Base-by-base conservation (phyloP, 192 early-diverging fungal species). In the Backusella psychrophila region DNA sequence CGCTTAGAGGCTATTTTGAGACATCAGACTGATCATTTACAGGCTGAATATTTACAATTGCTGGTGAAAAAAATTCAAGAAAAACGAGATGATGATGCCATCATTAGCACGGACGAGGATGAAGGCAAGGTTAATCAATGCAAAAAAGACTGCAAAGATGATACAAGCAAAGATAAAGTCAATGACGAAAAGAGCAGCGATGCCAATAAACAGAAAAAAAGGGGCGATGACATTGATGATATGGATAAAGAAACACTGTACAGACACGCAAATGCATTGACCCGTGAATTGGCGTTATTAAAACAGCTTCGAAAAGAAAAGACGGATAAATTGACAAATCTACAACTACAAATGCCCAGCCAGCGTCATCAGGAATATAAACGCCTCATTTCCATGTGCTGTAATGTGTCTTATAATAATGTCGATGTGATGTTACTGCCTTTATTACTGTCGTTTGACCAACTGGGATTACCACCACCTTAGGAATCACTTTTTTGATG, bases 361-460 rank as follows among this genome's bases (percentile, higher is more conserved):
- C 78, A 85, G 46, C 80, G 85, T 15, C 87, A 89, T 41, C 80
- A 90, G 7, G 81, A 87, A 36, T 94, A 91, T 82, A 91, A 91
- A 73, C 81, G 85, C 1, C 80, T 94, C 34, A 91, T 94, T 69
- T 85, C 89, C 4, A 78, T 85, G 41, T 91, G 91, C 70, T 92
- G 91, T 73, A 84, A 86, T 39, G 88, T 94, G 9, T 78, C 80
- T 52, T 79, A 91, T 49, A 87, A 91, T 21, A 83, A 88, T 63
- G 90, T 94, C 0, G 89, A 90, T 76, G 78, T 79, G 33, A 77
- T 93, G 67, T 73, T 94, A 11, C 77, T 73, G 5, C 88, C 90
- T 15, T 72, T 94, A 46, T 52, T 92, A 49, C 80, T 78, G 21
- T 90, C 93, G 8, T 85, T 93, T 23, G 90, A 91, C 65, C 84